Evolutionary conservation across 306 rosid genomes (phyloP).

Genomic region (Dalbergia oliveri): DNA sequence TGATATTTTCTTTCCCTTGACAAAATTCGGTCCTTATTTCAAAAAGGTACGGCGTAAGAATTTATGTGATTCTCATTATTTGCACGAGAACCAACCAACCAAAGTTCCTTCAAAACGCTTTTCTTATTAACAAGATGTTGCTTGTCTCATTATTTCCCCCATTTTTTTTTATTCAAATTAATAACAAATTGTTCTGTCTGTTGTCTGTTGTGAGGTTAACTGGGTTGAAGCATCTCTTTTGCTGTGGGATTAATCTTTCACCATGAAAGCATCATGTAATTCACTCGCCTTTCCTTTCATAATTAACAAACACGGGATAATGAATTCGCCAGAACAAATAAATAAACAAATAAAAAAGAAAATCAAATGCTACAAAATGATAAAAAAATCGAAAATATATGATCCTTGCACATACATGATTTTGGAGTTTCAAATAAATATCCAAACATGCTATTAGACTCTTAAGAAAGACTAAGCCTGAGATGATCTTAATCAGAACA

Average conservation of each 20-base stretch:
- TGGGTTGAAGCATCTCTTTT: background rate
- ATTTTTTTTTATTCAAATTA: background rate
- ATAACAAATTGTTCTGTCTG: background rate
- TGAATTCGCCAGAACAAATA: conserved; percentile 17
- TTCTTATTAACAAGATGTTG: background rate
- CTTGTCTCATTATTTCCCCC: conserved; percentile 16
- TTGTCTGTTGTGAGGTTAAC: background rate
- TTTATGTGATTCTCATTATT: conserved; percentile 46
- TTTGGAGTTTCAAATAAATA: background rate
- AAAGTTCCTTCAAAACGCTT: conserved; percentile 29
- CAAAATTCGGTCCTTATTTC: conserved; percentile 15
- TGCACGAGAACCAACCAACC: conserved; percentile 45
- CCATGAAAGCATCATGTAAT: too few species aligned
- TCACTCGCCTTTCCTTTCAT: background rate
- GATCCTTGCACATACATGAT: background rate
- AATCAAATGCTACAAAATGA: background rate
- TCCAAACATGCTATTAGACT: background rate
- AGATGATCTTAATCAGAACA: background rate
- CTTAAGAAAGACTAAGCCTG: background rate
- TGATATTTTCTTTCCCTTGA: conserved; percentile 8
- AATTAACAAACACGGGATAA: conserved; percentile 3
- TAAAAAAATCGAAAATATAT: background rate
- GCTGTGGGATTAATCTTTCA: background rate
- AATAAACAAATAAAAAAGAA: background rate
- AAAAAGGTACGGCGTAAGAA: conserved; percentile 23